Conservation (phyloP, 371 early-diverging fungal genomes). For the Parasitella parasitica region DNA sequence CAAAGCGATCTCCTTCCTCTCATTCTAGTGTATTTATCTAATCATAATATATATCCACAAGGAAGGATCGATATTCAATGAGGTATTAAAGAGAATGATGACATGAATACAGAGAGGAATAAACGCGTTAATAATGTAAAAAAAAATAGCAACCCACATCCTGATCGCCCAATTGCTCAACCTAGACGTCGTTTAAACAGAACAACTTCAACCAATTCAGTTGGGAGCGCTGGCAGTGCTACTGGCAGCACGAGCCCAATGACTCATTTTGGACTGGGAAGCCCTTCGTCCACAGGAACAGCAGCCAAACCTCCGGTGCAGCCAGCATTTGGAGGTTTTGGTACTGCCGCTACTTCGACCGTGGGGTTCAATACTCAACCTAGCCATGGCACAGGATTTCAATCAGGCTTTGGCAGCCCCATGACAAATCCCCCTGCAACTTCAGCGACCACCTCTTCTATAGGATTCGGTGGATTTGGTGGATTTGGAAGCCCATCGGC, state of each 20-base stretch:
- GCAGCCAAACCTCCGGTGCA: not conserved
- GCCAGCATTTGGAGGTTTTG: constrained; percentile 1
- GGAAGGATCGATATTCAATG: not conserved
- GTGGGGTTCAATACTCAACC: not conserved
- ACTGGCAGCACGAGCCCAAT: constrained; percentile 3
- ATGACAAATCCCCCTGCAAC: not conserved
- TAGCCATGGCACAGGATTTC: not conserved
- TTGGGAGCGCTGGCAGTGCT: constrained; percentile 14
- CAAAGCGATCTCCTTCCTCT: too few species aligned
- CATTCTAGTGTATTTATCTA: too few species aligned
- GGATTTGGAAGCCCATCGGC: not conserved
- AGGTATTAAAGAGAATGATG: not conserved
- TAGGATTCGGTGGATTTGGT: constrained; percentile 7
- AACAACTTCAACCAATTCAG: constrained; percentile 13
- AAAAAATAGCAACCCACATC: constrained; percentile 2
- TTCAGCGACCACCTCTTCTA: not conserved
- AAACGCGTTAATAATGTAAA: not conserved
- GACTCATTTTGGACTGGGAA: constrained; percentile 8
- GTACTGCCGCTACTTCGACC: not conserved
- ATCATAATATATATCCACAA: too few species aligned
- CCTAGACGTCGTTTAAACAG: constrained; percentile 19
- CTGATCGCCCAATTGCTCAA: constrained; percentile 15
- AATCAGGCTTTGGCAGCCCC: not conserved
- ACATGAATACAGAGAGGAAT: not conserved
- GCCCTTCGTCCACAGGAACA: not conserved